phyloP scores from a whole-genome alignment of 176 grass and related monocot genomes.

The Zizania latifolia region DNA sequence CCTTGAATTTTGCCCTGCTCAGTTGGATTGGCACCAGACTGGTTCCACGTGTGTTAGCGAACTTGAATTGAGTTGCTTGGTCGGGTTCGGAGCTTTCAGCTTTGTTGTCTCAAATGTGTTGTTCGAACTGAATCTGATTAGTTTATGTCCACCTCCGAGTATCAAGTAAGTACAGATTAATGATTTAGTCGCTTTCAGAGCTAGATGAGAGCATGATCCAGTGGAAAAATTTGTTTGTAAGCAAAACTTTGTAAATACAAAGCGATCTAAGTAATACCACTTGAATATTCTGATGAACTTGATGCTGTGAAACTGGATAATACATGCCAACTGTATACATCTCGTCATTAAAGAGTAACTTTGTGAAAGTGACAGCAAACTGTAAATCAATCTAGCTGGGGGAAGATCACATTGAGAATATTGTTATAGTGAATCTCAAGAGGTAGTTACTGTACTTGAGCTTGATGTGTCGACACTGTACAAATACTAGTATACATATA shows the following conservation, averaged over 20 bases:
- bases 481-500: background rate
- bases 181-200: background rate
- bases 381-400: background rate
- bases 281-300: background rate
- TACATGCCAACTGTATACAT: background rate
- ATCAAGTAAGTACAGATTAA: slow-evolving; percentile 7
- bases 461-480: background rate
- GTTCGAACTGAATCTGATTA: background rate
- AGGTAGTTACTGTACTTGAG: background rate
- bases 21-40: background rate
- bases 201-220: background rate
- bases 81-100: background rate
- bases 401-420: background rate
- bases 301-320: background rate
- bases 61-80: background rate
- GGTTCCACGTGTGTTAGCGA: background rate
- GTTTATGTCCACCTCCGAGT: background rate
- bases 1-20: slow-evolving; percentile 3
- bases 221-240: background rate
- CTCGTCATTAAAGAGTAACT: background rate
- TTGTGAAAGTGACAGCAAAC: background rate
- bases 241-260: background rate
- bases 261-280: background rate
- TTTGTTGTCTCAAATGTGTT: background rate
- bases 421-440: background rate